Evolutionary conservation across 2,329 filamentous ascomycete genomes (phyloP), one percentile per base, ranked within the genome.

Genomic region (Exophiala calicioides): DNA sequence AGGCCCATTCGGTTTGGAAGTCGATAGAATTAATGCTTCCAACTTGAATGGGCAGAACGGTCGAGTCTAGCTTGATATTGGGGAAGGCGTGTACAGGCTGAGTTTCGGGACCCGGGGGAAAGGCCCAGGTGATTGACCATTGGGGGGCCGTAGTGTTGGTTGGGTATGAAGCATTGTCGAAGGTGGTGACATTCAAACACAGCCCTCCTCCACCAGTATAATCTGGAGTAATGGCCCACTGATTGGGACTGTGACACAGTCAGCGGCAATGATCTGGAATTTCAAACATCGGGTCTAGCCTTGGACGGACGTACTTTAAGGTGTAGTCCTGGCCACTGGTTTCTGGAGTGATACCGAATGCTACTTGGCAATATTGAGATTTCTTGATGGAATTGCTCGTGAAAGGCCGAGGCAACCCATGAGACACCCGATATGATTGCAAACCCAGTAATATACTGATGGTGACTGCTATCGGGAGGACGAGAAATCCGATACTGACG

Each of bases 111-210:
- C 67, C 70, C n/a, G 57, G 65, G 7, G 70, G 64, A 50, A 74
- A 80, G 53, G 74, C 59, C 77, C 77, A 80, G 29, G 75, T 77
- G n/a, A 76, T 69, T 9, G 69, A 74, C 64, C 74, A 80, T 30
- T 64, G 60, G 18, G 77, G 76, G 1, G 75, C 75, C 0, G 71
- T 68, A 15, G 63, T 64, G 13, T 71, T 64, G 29, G 72, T 73
- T 0, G 70, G 55, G 47, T 79, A 79, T 3, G 74, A 74, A 40
- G 68, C 66, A 59, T 79, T 79, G 60, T 76, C 70, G 62, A 67
- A 71, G 1, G 68, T 67, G 2, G 70, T 74, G 30, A 78, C 76
- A 64, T 77, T 75, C 69, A 80, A 68, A 60, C 77, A 80, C 19
- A 79, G 59, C 13, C 55, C 60, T 27, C 74, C 74, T 2, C 60